Evolutionary conservation across 1,284 basidiomycete species (phyloP).

Genomic region (Puccinia novopanici): DNA sequence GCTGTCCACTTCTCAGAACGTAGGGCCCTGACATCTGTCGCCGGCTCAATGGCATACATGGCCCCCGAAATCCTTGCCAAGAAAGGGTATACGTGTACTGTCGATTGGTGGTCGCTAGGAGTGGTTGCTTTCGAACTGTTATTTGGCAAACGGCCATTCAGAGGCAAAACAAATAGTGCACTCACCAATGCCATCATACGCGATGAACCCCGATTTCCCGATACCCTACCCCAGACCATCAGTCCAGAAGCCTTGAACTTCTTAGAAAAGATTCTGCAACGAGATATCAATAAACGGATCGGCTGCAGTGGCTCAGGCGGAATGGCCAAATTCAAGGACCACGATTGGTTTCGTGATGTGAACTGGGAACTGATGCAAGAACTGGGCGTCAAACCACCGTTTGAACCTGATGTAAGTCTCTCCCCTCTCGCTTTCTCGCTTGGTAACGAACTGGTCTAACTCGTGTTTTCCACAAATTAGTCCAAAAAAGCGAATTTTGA

Average conservation of each 20-base stretch:
- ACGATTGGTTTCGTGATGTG: conserved; percentile 67
- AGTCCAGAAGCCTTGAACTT: conserved; percentile 39
- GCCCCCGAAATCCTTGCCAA: conserved; percentile 59
- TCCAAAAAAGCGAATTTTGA: conserved; percentile 98
- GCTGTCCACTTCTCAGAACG: conserved; percentile 92
- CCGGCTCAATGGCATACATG: conserved; percentile 99
- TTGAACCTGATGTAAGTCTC: conserved; percentile 80
- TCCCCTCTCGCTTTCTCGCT: too few species aligned
- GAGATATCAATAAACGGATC: conserved; percentile 77
- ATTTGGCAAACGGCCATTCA: conserved; percentile 86
- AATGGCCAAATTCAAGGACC: conserved; percentile 43
- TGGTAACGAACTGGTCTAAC: too few species aligned
- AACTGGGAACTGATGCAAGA: conserved; percentile 82
- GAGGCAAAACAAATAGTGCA: conserved; percentile 84
- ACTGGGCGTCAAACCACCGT: conserved; percentile 80
- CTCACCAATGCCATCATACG: conserved; percentile 81
- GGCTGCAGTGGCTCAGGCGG: conserved; percentile 78
- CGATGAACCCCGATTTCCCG: conserved; percentile 46
- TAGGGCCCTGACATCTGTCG: conserved; percentile 82
- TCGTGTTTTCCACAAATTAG: too few species aligned
- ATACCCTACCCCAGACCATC: conserved; percentile 30
- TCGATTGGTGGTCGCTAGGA: conserved; percentile 96
- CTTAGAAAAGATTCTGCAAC: conserved; percentile 71
- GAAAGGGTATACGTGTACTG: conserved; percentile 74
- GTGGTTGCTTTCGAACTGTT: conserved; percentile 88